Conservation (phyloP, 2,329 filamentous ascomycete genomes). For the Neoscytalidium dimidiatum region DNA sequence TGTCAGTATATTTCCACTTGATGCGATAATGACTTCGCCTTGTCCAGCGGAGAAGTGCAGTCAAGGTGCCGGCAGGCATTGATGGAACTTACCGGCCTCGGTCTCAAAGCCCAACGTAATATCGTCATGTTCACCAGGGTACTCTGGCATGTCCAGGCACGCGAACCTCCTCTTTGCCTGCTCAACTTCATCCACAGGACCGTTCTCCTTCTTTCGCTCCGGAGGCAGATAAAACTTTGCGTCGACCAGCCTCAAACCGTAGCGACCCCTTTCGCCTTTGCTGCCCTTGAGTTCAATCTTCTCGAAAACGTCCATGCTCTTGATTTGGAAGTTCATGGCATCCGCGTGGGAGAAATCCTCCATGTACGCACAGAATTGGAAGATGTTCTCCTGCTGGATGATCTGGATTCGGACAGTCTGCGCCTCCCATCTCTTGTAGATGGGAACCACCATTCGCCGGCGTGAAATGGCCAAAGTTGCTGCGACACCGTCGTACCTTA, state of each 20-base stretch:
- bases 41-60: background rate
- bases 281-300: constrained; percentile 42
- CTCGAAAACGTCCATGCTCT: constrained; percentile 82
- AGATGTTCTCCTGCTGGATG: constrained; percentile 71
- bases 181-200: constrained; percentile 51
- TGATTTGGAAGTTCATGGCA: constrained; percentile 86
- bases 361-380: constrained; percentile 84
- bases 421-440: constrained; percentile 93
- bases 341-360: constrained; percentile 84
- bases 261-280: constrained; percentile 30
- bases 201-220: constrained; percentile 52
- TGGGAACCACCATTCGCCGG: constrained; percentile 84
- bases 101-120: constrained; percentile 83
- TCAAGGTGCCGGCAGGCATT: background rate
- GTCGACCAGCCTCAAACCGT: constrained; percentile 72
- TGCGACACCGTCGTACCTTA: constrained; percentile 59
- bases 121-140: constrained; percentile 91
- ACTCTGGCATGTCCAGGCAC: constrained; percentile 83
- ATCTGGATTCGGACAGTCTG: constrained; percentile 78
- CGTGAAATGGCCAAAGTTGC: constrained; percentile 78
- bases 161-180: constrained; percentile 71
- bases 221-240: constrained; percentile 85
- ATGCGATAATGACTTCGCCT: no score
- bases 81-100: constrained; percentile 65
- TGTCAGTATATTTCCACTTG: constrained; percentile 27